Conservation (phyloP, 2,329 filamentous ascomycete species). For the Penicillium sp. region DNA sequence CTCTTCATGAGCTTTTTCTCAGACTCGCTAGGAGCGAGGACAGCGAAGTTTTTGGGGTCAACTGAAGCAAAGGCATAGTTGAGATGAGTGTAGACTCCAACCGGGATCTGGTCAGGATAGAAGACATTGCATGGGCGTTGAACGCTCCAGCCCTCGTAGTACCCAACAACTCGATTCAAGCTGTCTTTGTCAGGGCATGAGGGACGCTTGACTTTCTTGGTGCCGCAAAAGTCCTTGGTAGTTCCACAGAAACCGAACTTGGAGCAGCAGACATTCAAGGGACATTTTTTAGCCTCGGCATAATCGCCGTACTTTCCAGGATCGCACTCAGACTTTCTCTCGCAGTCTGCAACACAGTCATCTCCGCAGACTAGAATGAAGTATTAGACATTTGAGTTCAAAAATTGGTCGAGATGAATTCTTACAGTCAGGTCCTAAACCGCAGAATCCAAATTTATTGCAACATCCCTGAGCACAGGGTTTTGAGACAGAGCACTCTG, state of each 20-base stretch:
- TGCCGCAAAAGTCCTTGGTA: slow-evolving; percentile 7
- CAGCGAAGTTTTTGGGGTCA: slow-evolving; percentile 37
- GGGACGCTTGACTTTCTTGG: slow-evolving; percentile 9
- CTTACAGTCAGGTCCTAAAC: slow-evolving; percentile 2
- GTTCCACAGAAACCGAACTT: slow-evolving; percentile 15
- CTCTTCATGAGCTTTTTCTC: slow-evolving; percentile 19
- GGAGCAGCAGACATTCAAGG: slow-evolving; percentile 35
- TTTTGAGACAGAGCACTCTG: slow-evolving; percentile 2
- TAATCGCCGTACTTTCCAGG: slow-evolving; percentile 24
- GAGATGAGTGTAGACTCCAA: slow-evolving; percentile 30
- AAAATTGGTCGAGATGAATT: background rate
- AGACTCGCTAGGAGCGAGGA: slow-evolving; percentile 27
- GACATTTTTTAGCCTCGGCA: slow-evolving; percentile 20
- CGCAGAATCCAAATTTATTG: slow-evolving; percentile 3
- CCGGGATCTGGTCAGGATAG: slow-evolving; percentile 20
- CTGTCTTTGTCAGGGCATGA: slow-evolving; percentile 8
- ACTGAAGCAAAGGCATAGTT: slow-evolving; percentile 49
- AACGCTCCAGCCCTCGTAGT: slow-evolving; percentile 39
- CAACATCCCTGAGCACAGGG: background rate
- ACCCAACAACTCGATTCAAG: slow-evolving; percentile 30
- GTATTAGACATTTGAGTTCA: background rate
- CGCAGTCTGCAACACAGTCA: slow-evolving; percentile 21
- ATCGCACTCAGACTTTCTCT: slow-evolving; percentile 28
- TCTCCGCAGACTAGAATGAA: background rate
- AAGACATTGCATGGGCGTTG: slow-evolving; percentile 24